These are phyloP conservation scores for Heliamphora pulchella DNA, from an alignment of 179 eudicot genomes.

Conservation along the genomic window DNA sequence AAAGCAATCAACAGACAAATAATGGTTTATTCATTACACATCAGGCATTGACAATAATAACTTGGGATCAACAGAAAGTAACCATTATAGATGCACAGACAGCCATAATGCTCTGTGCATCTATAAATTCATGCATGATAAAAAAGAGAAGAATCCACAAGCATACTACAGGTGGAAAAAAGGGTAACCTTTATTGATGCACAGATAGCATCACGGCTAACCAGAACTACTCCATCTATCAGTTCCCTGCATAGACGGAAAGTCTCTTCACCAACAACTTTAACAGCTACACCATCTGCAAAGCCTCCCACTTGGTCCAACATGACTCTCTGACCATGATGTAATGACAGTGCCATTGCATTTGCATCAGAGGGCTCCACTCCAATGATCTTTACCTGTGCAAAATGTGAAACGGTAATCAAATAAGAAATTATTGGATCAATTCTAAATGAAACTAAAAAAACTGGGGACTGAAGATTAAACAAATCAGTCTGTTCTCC, in stretches of 20 bases:
- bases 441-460: background rate
- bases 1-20: background rate
- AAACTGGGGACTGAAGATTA: background rate
- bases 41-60: background rate
- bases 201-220: slow-evolving; percentile 96
- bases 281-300: slow-evolving; percentile 98
- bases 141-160: background rate
- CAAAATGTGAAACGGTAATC: background rate
- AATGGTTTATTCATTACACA: background rate
- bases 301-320: slow-evolving; percentile 94
- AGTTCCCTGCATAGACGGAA: slow-evolving; percentile 76
- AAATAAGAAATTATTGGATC: too few species aligned
- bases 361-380: slow-evolving; percentile 97
- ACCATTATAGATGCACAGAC: background rate
- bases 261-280: slow-evolving; percentile 91
- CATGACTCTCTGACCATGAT: slow-evolving; percentile 73
- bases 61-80: background rate
- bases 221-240: slow-evolving; percentile 93
- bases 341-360: slow-evolving; percentile 92
- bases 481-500: background rate
- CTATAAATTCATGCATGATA: background rate
- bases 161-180: background rate
- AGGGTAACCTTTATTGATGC: slow-evolving; percentile 87
- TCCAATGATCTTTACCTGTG: slow-evolving; percentile 77
- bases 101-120: too few species aligned